These are phyloP conservation scores for Brasilioporus rufonigricans DNA, from an alignment of 768 basidiomycete species.

Conservation along the genomic window DNA sequence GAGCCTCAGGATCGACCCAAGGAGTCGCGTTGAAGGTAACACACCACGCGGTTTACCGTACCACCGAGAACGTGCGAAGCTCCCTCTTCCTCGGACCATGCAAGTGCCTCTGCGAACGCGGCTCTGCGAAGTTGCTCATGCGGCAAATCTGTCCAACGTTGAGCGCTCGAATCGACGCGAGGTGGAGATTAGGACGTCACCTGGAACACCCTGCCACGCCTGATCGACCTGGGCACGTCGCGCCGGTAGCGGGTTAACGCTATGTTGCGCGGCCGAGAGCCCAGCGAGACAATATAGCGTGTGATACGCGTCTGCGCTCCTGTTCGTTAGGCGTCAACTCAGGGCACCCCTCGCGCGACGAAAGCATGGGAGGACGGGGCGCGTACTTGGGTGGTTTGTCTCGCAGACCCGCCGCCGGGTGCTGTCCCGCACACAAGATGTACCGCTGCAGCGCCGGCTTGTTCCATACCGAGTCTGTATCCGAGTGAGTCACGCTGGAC, in stretches of 20 bases:
- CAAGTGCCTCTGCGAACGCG: slow-evolving; percentile 53
- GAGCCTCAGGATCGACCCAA: background rate
- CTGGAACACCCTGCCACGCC: slow-evolving; percentile 37
- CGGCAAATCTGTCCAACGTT: slow-evolving; percentile 23
- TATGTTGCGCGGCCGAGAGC: slow-evolving; percentile 85
- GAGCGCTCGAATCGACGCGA: background rate
- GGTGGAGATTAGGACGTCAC: background rate
- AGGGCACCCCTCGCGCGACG: background rate
- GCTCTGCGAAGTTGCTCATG: slow-evolving; percentile 36
- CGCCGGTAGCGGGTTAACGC: slow-evolving; percentile 48
- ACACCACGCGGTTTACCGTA: slow-evolving; percentile 58
- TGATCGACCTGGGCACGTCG: slow-evolving; percentile 33
- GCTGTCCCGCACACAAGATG: slow-evolving; percentile 82
- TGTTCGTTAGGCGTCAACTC: slow-evolving; percentile 29
- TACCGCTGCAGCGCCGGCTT: slow-evolving; percentile 81
- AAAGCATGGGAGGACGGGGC: too few species aligned
- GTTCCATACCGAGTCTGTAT: slow-evolving; percentile 49
- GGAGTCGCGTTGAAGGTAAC: slow-evolving; percentile 14
- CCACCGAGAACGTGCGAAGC: slow-evolving; percentile 56
- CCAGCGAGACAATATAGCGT: slow-evolving; percentile 92
- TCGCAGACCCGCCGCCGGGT: slow-evolving; percentile 79
- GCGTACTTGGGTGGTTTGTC: slow-evolving; percentile 93
- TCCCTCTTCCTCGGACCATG: slow-evolving; percentile 71
- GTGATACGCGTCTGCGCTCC: slow-evolving; percentile 92
- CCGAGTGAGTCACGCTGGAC: background rate